Evolutionary conservation across 352 stramenopile genomes (phyloP).

Genomic region (Aphanomyces invadans): DNA sequence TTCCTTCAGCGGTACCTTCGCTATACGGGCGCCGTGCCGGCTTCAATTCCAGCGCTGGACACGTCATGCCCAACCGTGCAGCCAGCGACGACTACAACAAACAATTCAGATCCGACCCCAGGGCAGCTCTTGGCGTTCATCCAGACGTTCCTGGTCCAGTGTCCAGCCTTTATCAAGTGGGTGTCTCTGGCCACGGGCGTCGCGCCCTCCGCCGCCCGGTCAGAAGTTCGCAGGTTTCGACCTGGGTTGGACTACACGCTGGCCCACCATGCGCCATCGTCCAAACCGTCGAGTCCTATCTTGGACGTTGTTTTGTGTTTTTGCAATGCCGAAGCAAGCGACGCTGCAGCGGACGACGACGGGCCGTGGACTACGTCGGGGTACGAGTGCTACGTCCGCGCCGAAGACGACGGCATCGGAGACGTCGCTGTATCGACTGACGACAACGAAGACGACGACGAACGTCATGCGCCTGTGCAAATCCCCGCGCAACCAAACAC

Average conservation of each 20-base stretch:
- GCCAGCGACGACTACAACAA: no score
- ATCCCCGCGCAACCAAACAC: slow-evolving; percentile 85
- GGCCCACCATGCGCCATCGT: slow-evolving; percentile 71
- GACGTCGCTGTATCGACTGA: slow-evolving; percentile 81
- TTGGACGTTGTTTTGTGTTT: slow-evolving; percentile 34
- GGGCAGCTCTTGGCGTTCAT: not conserved
- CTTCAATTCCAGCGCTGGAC: not conserved
- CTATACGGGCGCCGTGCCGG: not conserved
- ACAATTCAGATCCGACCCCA: no score
- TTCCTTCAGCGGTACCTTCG: slow-evolving; percentile 20
- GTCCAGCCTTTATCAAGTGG: slow-evolving; percentile 45
- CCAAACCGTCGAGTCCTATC: slow-evolving; percentile 31
- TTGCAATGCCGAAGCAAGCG: slow-evolving; percentile 31
- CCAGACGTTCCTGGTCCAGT: slow-evolving; percentile 43
- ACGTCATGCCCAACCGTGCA: no score
- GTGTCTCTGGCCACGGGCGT: slow-evolving; percentile 43
- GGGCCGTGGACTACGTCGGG: slow-evolving; percentile 38
- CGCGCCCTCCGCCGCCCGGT: slow-evolving; percentile 34
- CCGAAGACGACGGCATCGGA: slow-evolving; percentile 74
- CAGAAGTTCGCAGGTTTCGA: slow-evolving; percentile 71
- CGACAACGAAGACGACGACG: slow-evolving; percentile 82
- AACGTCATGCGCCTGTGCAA: slow-evolving; percentile 58
- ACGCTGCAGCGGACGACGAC: slow-evolving; percentile 32
- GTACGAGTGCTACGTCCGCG: slow-evolving; percentile 88
- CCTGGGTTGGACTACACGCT: slow-evolving; percentile 90